Base-by-base conservation (phyloP, 2,329 filamentous ascomycete genomes). In the Geosmithia flava region DNA sequence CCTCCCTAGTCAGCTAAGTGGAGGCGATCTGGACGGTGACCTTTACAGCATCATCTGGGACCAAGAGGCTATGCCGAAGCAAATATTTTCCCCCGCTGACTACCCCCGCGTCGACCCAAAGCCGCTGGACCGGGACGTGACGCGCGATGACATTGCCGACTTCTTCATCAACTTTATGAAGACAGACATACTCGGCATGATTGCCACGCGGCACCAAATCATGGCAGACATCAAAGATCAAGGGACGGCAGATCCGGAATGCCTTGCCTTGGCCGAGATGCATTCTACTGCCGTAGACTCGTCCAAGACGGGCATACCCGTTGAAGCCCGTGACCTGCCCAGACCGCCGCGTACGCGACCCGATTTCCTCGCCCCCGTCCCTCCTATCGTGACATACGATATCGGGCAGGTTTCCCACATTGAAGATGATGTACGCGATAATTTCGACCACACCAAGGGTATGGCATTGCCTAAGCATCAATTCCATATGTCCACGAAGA, bases 11-110 rank as follows among this genome's bases (percentile, higher is more conserved):
- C 76, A 83, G 61, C 69, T 95, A 0, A 84, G 83, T 47, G 88
- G 88, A 1, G 88, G 88, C 0, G 88, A 95, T 60, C 72, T 95
- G 0, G 87, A 93, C 53, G 88, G 88, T 0, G 89, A 95, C 59
- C 66, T 87, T 0, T 95, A 85, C 62, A 84, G 88, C 53, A 66
- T 94, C 46, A 85, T 94, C 45, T 93, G 78, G 72, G 87, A 94
- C 54, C 54, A 62, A 0, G 58, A 61, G 0, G 69, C 80, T 0
- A 60, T 74, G 1, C 70, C 75, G 0, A 41, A 54, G 11, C 20
- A 15, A 0, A 68, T 64, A 0, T 78, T 70, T n/a, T 0, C 3
- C 1, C 78, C 88, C 0, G 87, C 87, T 0, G 78, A 88, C 52
- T 94, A 95, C 54, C 74, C 79, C 3, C 71, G 78, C 1, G 69